Evolutionary conservation across 306 rosid species (phyloP), one percentile per base, ranked within the genome.

Genomic region (Acacia crassicarpa): DNA sequence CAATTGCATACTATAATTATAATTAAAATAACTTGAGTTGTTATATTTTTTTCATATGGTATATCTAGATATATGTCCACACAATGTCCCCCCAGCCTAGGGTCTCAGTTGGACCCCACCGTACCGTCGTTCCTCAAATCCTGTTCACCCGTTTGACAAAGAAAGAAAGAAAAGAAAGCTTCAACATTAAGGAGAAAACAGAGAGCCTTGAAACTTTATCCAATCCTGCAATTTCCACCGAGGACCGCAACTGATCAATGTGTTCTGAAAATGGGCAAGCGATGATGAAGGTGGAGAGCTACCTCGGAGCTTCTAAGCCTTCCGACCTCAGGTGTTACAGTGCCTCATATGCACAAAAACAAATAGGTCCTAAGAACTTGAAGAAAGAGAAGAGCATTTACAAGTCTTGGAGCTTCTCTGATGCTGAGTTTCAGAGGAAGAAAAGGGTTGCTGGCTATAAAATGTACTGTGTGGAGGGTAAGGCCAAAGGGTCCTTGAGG

Each of bases 381-480:
- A 92, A 92, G 87, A 90, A 89, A 78, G 89, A 85, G 30, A 94
- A 91, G 71, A 74, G 78, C 73, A 45, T 27, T 76, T 82, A 89
- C 19, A 92, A 86, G 86, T 53, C 90, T 19, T 86, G 87, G 92
- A 83, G 79, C 61, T 76, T 91, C 67, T 49, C 58, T 25, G 94
- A 91, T 82, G 90, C 93, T 76, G 97, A 94, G 80, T 86, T 89
- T 79, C 98, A 91, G 88, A 89, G 97, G 86, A 91, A 88, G 89
- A 92, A 91, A 83, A 91, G 97, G 82, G 89, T 92, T 72, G 93
- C 97, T 6, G 83, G 81, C 82, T 94, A 94, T 68, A 94, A 92
- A 74, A 91, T 92, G 93, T 94, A 91, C 33, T 76, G 94, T 43
- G 92, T 86, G 16, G 98, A 94, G 66, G 95, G 97, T 12, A 87